Evolutionary conservation across 257 asterid genomes (phyloP), one percentile per base, ranked within the genome.

Genomic region (Handroanthus guayacan): DNA sequence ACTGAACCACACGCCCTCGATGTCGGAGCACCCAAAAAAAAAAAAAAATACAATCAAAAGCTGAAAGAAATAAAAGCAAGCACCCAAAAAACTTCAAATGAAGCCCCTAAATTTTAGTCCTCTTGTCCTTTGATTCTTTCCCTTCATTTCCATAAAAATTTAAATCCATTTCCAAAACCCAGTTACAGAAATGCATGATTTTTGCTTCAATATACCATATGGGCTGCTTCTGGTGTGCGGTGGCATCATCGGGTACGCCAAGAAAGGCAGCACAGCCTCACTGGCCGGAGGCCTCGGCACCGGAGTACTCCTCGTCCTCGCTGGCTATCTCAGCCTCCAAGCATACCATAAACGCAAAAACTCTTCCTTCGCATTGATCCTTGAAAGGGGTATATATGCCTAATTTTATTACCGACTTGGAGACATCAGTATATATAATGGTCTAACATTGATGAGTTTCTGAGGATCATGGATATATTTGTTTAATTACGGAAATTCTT

Each of bases 181-280:
- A 69, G 71, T 36, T 78, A 18, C 60, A 60, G 82, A 84, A 25
- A 86, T 95, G 99, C 99, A 93, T 74, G 99, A 95, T 86, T 95
- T 95, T 71, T 93, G 99, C 91, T 89, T 95, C 84, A 95, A 98
- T 57, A 91, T 93, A 82, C 99, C 99, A 12, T 95, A 95, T 69
- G 99, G 97, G 44, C 66, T 95, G 76, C 75, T 93, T 51, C 79
- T 95, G 83, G 86, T 83, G 38, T 62, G 75, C 81, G 98, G 99
- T 71, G 99, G 99, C 79, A 82, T 86, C 13, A 75, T 95, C 71
- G 98, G 98, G 13, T 95, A 78, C 82, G 81, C 79, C 77, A 89
- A 78, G 85, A 93, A 84, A 81, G 97, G 98, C 70, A 95, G 99
- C 88, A 79, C 72, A 12, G 89, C 96, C 9, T 95, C 99, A 5